phyloP scores from a whole-genome alignment of 306 rosid genomes.

The Vigna unguiculata region DNA sequence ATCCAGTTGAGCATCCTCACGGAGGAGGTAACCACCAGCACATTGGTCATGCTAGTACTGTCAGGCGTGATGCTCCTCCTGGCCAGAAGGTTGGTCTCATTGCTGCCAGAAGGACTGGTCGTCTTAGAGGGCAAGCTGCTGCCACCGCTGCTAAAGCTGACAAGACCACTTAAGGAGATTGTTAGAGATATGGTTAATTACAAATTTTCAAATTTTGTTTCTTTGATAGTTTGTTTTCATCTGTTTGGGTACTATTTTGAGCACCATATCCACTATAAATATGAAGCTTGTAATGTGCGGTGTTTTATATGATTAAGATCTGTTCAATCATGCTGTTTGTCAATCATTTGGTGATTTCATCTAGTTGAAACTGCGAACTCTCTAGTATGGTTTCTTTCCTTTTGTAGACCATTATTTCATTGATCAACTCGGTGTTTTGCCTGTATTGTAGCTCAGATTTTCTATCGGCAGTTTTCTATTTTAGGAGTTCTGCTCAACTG shows the following conservation, averaged over 20 bases:
- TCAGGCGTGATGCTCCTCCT: conserved; percentile 82
- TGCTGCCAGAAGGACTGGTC: conserved; percentile 85
- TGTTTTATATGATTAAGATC: conserved; percentile 13
- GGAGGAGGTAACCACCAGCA: conserved; percentile 97
- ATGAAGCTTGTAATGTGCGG: conserved; percentile 15
- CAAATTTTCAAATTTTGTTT: conserved; percentile 40
- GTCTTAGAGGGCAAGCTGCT: conserved; percentile 87
- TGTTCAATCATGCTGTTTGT: background rate
- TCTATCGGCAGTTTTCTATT: too few relatives aligned
- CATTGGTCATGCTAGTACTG: conserved; percentile 82
- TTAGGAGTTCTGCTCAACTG: too few relatives aligned
- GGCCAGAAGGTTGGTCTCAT: conserved; percentile 91
- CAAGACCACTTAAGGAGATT: conserved; percentile 54
- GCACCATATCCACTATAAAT: conserved; percentile 12
- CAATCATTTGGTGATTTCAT: background rate
- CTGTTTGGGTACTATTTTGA: conserved; percentile 27
- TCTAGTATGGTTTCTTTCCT: background rate
- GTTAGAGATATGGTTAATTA: conserved; percentile 8
- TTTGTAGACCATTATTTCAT: background rate
- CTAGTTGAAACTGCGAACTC: background rate
- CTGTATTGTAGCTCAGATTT: too few relatives aligned
- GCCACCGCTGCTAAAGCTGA: conserved; percentile 76
- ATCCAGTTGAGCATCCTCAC: conserved; percentile 92
- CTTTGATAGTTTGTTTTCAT: conserved; percentile 13
- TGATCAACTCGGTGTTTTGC: too few relatives aligned